phyloP scores from a whole-genome alignment of 495 filamentous ascomycete species.

The Hypoxylon cercidicola region DNA sequence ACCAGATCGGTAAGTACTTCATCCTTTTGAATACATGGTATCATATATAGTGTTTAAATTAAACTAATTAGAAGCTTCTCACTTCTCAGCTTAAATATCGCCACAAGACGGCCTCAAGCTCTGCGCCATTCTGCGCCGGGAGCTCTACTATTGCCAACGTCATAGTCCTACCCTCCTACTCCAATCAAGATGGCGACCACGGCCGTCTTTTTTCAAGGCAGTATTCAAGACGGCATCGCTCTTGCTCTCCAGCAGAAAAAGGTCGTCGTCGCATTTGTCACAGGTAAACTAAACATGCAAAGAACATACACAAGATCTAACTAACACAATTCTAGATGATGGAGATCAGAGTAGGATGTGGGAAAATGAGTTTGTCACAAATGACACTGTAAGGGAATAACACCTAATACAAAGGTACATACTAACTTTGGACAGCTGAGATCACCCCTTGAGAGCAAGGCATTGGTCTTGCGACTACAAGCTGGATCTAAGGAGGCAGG shows the following conservation, averaged over 20 bases:
- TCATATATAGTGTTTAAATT: too few species aligned
- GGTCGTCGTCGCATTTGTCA: conserved; percentile 60
- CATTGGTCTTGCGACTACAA: conserved; percentile 73
- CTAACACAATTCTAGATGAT: conserved; percentile 60
- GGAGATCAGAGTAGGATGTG: conserved; percentile 72
- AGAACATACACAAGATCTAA: background rate
- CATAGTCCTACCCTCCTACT: background rate
- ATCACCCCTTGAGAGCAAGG: conserved; percentile 62
- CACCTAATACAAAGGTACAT: background rate
- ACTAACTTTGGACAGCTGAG: conserved; percentile 46
- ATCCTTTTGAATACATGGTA: too few species aligned
- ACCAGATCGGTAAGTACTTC: too few species aligned
- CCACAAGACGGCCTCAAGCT: background rate
- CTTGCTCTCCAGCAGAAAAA: conserved; percentile 71
- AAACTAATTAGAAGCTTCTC: too few species aligned
- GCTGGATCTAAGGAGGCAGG: conserved; percentile 80
- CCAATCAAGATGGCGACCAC: conserved; percentile 3
- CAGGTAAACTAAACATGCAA: conserved; percentile 49
- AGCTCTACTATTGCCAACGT: background rate
- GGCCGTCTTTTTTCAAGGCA: conserved; percentile 81
- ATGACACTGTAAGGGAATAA: conserved; percentile 61
- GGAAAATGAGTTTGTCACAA: conserved; percentile 78
- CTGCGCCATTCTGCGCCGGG: background rate
- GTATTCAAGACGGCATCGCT: conserved; percentile 80
- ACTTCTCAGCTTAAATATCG: too few species aligned